A percentile compares a stretch with the other conserved stretches of the same genome.
Evolutionary conservation across 2,329 filamentous ascomycete genomes (phyloP).

Genomic region (Diplodia corticola): DNA sequence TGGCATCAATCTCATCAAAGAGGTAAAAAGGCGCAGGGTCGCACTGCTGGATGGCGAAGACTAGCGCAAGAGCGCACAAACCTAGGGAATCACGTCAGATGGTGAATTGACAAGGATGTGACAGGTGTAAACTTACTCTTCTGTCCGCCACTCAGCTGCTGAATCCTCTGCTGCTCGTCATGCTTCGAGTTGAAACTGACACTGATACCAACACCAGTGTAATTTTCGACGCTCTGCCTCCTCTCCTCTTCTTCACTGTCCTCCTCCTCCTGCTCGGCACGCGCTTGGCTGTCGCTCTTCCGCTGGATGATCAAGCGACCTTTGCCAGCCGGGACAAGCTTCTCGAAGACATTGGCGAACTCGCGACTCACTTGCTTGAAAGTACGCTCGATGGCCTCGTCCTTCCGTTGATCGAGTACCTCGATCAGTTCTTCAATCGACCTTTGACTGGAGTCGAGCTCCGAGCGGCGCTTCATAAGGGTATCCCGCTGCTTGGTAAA

Average conservation of each 20-base stretch:
- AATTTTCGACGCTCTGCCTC: conserved; percentile 76
- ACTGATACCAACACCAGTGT: conserved; percentile 92
- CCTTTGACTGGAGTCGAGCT: conserved; percentile 80
- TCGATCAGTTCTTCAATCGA: conserved; percentile 92
- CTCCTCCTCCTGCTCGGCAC: conserved; percentile 64
- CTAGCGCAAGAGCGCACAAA: conserved; percentile 92
- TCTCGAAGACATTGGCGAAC: conserved; percentile 90
- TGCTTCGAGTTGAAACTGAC: conserved; percentile 99
- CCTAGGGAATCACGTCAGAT: conserved; percentile 51
- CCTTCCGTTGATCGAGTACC: conserved; percentile 90
- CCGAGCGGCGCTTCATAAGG: conserved; percentile 77
- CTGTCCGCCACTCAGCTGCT: conserved; percentile 94
- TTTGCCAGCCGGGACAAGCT: conserved; percentile 89
- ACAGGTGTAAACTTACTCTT: conserved; percentile 68
- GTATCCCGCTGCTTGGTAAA: conserved; percentile 92
- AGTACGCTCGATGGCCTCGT: conserved; percentile 95
- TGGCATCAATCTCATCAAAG: conserved; percentile 98
- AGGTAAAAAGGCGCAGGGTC: conserved; percentile 98
- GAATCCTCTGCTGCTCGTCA: conserved; percentile 96
- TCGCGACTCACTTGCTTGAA: conserved; percentile 97
- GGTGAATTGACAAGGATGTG: too few species aligned
- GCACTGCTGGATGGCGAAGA: conserved; percentile 98
- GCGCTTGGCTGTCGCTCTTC: conserved; percentile 69
- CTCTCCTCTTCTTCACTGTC: conserved; percentile 45
- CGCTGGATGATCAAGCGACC: conserved; percentile 91